Base-by-base conservation (phyloP, 164 flowering plant genomes). In the Buxus sempervirens region DNA sequence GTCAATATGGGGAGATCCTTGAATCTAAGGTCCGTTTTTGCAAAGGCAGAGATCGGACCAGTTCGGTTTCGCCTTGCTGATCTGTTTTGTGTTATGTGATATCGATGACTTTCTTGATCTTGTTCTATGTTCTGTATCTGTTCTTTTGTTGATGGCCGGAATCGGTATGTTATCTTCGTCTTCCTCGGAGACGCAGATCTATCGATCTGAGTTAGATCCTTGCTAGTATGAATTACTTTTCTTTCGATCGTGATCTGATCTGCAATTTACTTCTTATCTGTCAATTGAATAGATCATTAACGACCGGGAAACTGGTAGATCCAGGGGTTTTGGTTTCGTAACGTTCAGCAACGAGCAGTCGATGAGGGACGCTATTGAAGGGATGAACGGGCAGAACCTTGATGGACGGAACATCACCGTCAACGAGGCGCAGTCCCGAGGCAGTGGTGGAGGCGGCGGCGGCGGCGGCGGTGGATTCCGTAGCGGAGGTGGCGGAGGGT, bases 301-400 rank as follows among this genome's bases (percentile, higher is more conserved):
- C 16, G 74, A 72, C 53, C 69, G 70, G 20, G 74, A 72, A 25
- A 72, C 74, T 58, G 74, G 74, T 9, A 54, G 74, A 36, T 72
- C 74, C 0, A 65, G 74, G 13, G 74, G 74, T 15, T 72, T 72
- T 54, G 74, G 74, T 12, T 72, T 72, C 9, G 70, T 66, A 12
- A 72, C 70, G 6, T 66, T 72, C 53, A 20, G 70, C 6, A 32
- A 56, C 41, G 75, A 72, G 57, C 62, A 72, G 19, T 18, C 71
- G 32, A 72, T 72, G 75, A 72, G 53, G 49, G 70, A 72, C 9
- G 75, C 75, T 10, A 72, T 72, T 23, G 70, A 72, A 41, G 66
- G 66, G 20, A 72, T 72, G 75, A 72, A 72, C 22, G 75, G 75
- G 10, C 75, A 72, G 66, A 23, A 32, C 4, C 75, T 72, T 62